Percentiles rank a stretch among this genome's conserved stretches.
These are phyloP conservation scores for Wickerhamiella brachini DNA, from an alignment of 805 yeast species.

Conservation along the genomic window DNA sequence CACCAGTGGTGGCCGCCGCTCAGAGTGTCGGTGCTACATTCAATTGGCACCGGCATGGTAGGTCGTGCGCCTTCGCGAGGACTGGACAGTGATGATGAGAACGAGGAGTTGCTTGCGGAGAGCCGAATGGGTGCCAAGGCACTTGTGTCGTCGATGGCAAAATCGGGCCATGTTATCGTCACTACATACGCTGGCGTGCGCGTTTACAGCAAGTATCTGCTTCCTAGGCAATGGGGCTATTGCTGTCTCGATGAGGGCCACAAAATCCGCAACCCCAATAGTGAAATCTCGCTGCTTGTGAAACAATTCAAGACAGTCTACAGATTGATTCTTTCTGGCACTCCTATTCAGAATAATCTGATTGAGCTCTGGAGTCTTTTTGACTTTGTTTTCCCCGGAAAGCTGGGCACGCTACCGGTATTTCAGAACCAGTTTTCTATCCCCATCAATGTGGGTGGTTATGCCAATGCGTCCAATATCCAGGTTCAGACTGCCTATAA, in stretches of 20 bases:
- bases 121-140: constrained; percentile 31
- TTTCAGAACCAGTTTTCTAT: constrained; percentile 84
- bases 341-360: constrained; percentile 90
- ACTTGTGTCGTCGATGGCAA: constrained; percentile 43
- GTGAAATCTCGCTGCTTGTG: constrained; percentile 72
- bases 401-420: constrained; percentile 87
- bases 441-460: constrained; percentile 95
- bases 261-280: constrained; percentile 87
- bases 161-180: constrained; percentile 67
- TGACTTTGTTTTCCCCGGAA: constrained; percentile 90
- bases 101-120: constrained; percentile 23
- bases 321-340: constrained; percentile 81
- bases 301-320: constrained; percentile 76
- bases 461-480: constrained; percentile 89
- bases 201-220: constrained; percentile 45
- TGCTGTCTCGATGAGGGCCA: constrained; percentile 93
- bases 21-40: constrained; percentile 71
- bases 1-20: constrained; percentile 98
- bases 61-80: constrained; percentile 9
- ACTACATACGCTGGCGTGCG: constrained; percentile 86
- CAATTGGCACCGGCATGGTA: constrained; percentile 81
- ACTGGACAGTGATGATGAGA: constrained; percentile 37
- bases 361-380: constrained; percentile 89
- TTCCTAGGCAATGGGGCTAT: constrained; percentile 76
- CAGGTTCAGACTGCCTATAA: constrained; percentile 94